Conservation (phyloP, 805 yeast genomes). For the Starmerella vaccinii region DNA sequence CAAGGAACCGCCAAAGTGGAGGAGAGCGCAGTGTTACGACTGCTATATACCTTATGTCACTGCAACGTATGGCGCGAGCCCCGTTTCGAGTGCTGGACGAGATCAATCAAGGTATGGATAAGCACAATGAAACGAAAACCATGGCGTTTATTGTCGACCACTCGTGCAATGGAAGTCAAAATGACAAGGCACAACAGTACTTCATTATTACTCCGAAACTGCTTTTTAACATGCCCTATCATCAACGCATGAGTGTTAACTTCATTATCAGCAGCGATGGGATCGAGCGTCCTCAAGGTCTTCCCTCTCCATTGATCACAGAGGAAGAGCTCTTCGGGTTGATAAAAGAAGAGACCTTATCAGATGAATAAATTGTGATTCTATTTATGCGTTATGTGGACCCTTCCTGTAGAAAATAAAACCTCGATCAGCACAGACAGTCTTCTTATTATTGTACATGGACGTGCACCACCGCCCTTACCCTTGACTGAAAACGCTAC, state of each 20-base stretch:
- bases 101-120: constrained; percentile 98
- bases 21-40: constrained; percentile 97
- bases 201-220: constrained; percentile 89
- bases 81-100: constrained; percentile 96
- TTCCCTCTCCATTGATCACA: not conserved
- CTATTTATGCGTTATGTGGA: no score
- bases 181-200: constrained; percentile 53
- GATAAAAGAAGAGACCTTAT: not conserved
- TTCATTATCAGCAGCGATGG: constrained; percentile 55
- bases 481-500: not conserved
- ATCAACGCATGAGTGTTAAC: constrained; percentile 70
- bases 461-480: no score
- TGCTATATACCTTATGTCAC: constrained; percentile 75
- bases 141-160: constrained; percentile 76
- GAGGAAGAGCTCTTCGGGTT: not conserved
- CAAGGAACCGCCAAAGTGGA: constrained; percentile 88
- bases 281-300: not conserved
- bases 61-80: constrained; percentile 77
- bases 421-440: no score
- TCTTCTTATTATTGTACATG: no score
- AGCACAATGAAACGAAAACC: constrained; percentile 76
- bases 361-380: not conserved
- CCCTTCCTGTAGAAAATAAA: no score
- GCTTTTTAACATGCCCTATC: constrained; percentile 65
- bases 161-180: constrained; percentile 46